Conservation (phyloP, 2,329 filamentous ascomycete genomes). For the Aspergillus pseudoviridinutans region DNA sequence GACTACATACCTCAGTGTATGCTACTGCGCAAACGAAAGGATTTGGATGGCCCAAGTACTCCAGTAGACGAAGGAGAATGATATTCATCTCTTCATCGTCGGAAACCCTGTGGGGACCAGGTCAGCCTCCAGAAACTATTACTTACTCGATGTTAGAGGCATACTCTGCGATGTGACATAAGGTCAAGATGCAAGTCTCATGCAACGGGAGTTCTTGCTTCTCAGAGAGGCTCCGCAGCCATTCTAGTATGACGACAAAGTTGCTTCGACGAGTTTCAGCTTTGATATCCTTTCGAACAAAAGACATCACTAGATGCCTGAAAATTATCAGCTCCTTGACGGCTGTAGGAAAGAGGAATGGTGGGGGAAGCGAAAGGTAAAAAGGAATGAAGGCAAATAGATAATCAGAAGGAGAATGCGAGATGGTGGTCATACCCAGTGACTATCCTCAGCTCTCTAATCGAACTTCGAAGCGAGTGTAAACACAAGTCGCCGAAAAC, state of each 20-base stretch:
- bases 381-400: background rate
- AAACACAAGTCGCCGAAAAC: conserved; percentile 75
- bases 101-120: conserved; percentile 51
- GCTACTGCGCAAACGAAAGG: conserved; percentile 74
- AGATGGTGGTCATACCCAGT: conserved; percentile 53
- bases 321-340: conserved; percentile 9
- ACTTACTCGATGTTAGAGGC: conserved; percentile 15
- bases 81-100: conserved; percentile 82
- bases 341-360: background rate
- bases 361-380: background rate
- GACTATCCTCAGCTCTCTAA: conserved; percentile 78
- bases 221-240: conserved; percentile 69
- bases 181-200: conserved; percentile 80
- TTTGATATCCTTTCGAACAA: conserved; percentile 53
- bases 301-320: conserved; percentile 62
- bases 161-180: conserved; percentile 75
- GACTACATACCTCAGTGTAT: conserved; percentile 65
- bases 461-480: conserved; percentile 74
- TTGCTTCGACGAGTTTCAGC: conserved; percentile 57
- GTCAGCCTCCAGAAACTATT: conserved; percentile 1
- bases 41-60: conserved; percentile 82
- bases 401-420: background rate
- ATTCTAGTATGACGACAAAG: conserved; percentile 64
- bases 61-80: conserved; percentile 75
- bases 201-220: conserved; percentile 64